Percentiles rank a stretch among this genome's conserved stretches.
phyloP scores from a whole-genome alignment of 2,329 filamentous ascomycete species.

The Colletotrichum neosansevieriae region DNA sequence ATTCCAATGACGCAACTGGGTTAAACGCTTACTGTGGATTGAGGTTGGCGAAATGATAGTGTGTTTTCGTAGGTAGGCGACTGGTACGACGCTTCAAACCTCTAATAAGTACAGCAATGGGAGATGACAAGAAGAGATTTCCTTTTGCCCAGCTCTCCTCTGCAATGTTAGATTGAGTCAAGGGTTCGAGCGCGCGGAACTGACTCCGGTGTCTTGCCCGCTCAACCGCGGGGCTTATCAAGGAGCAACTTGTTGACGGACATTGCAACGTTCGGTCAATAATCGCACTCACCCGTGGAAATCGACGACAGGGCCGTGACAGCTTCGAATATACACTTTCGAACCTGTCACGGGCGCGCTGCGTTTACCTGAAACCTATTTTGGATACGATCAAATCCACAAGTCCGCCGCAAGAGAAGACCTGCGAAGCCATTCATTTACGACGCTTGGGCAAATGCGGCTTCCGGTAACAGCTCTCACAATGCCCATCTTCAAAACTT shows the following conservation, averaged over 20 bases:
- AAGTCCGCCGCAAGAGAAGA: not conserved
- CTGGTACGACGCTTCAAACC: too few relatives aligned
- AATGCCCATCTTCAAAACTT: not conserved
- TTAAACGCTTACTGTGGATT: too few relatives aligned
- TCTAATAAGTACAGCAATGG: too few relatives aligned
- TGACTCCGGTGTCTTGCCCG: constrained; percentile 7
- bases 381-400: not conserved
- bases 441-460: not conserved
- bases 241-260: constrained; percentile 2
- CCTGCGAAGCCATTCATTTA: not conserved
- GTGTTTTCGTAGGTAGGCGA: too few relatives aligned
- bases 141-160: too few relatives aligned
- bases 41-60: too few relatives aligned
- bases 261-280: not conserved
- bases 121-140: too few relatives aligned
- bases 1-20: not conserved
- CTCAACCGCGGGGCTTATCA: constrained; percentile 3
- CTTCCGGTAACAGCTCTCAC: constrained; percentile 6
- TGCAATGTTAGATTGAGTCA: too few relatives aligned
- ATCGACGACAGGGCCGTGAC: not conserved
- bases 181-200: too few relatives aligned
- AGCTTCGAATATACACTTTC: not conserved
- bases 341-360: not conserved
- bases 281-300: not conserved
- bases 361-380: constrained; percentile 2